Conservation (phyloP, 345 rosid species). For the Hibiscus trionum region DNA sequence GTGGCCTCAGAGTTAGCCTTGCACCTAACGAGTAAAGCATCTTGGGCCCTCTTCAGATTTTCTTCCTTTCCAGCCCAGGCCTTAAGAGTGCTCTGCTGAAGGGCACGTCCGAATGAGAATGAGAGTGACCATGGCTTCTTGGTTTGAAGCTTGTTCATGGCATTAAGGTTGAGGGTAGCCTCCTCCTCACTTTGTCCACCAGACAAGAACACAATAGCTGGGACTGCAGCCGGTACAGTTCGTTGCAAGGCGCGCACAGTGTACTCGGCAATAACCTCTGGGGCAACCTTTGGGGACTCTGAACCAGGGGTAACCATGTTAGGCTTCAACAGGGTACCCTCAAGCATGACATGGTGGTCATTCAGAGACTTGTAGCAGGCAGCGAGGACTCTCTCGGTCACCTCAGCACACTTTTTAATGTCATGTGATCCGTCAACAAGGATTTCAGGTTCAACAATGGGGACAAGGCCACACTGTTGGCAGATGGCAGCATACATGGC, state of each 20-base stretch:
- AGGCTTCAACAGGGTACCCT: too few relatives aligned
- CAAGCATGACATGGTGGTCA: conserved; percentile 42
- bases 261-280: conserved; percentile 68
- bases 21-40: conserved; percentile 54
- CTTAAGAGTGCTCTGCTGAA: too few relatives aligned
- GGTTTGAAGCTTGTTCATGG: conserved; percentile 60
- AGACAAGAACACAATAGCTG: conserved; percentile 55
- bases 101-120: too few relatives aligned
- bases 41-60: conserved; percentile 57
- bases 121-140: too few relatives aligned
- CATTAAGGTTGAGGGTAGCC: conserved; percentile 75
- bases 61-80: conserved; percentile 16
- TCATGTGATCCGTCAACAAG: conserved; percentile 77
- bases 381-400: conserved; percentile 19
- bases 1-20: conserved; percentile 93
- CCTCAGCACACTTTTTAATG: conserved; percentile 19
- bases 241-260: conserved; percentile 22
- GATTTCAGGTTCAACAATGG: conserved; percentile 93
- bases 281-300: conserved; percentile 28
- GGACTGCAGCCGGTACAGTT: conserved; percentile 83
- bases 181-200: conserved; percentile 56
- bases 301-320: too few relatives aligned
- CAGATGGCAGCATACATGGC: too few relatives aligned
- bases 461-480: conserved; percentile 20
- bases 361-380: conserved; percentile 92